phyloP scores from a whole-genome alignment of 257 asterid species.

The Gentiana macrophylla region DNA sequence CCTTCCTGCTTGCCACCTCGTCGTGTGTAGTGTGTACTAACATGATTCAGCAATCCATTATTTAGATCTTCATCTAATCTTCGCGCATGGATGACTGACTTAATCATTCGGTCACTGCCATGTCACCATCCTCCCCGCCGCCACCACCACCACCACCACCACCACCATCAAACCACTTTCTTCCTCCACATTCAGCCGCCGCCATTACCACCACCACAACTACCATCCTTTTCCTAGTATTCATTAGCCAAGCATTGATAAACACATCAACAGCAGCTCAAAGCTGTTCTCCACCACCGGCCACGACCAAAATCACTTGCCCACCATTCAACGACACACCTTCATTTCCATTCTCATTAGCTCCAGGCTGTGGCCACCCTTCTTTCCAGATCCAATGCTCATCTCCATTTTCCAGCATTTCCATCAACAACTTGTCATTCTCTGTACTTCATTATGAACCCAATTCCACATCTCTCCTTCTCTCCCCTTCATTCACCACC shows the following conservation, averaged over 20 bases:
- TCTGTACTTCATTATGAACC: slow-evolving; percentile 50
- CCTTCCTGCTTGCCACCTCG: too few relatives aligned
- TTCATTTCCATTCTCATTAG: slow-evolving; percentile 67
- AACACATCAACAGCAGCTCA: slow-evolving; percentile 14
- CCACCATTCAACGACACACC: slow-evolving; percentile 66
- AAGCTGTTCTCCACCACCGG: slow-evolving; percentile 23
- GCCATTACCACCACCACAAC: slow-evolving; percentile 4
- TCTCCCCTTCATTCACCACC: slow-evolving; percentile 32
- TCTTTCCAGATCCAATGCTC: slow-evolving; percentile 65
- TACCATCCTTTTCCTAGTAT: slow-evolving; percentile 9
- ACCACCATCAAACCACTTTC: neutral
- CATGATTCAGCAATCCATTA: too few relatives aligned
- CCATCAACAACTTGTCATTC: slow-evolving; percentile 44
- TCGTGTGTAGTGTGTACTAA: too few relatives aligned
- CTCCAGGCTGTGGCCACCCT: slow-evolving; percentile 93
- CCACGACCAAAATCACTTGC: slow-evolving; percentile 21
- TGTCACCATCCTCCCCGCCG: slow-evolving; percentile 9
- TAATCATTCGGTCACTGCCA: neutral
- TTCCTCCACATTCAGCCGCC: slow-evolving; percentile 21
- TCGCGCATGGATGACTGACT: neutral
- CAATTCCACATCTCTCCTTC: slow-evolving; percentile 51
- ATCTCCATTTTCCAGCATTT: slow-evolving; percentile 39
- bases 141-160: slow-evolving; percentile 4
- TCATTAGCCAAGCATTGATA: slow-evolving; percentile 11
- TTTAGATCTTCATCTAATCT: too few relatives aligned